Base-by-base conservation (phyloP, 345 rosid species). In the Raphanus sativus region DNA sequence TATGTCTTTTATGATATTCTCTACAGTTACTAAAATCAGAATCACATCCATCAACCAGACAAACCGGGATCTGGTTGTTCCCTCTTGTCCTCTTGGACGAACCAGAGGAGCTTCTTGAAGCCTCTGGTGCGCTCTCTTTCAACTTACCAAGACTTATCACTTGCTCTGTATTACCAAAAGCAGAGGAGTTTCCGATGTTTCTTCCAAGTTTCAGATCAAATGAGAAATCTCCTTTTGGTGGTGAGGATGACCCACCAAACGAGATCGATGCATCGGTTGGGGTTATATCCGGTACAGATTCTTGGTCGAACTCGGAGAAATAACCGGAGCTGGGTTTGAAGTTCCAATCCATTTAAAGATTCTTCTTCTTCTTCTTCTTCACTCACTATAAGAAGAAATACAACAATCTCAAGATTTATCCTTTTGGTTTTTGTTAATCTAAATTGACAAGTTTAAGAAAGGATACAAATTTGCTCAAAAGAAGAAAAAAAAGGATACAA, bases 1-100 rank as follows among this genome's bases (percentile, higher is more conserved):
- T 90, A 82, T 93, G 98, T 70, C 98, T 91, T 76, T 90, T 82
- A 66, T 90, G 92, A 81, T 92, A 92, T 77, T 89, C 94, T 66
- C 90, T 84, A 48, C 89, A 87, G 16, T 73, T 85, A 79, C 89
- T 89, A 70, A 92, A 91, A 83, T 92, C 91, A 0, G 89, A 78
- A 32, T 79, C 71, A 73, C 98, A 92, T 8, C 92, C 91, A 64
- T 92, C 96, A 7, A 89, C 96, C 4, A 88, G 89, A 86, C 98
- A 92, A 38, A 81, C 77, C 6, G 76, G 89, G 15, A 62, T 66
- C 79, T 85, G 91, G 59, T 74, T 77, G 55, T 16, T 65, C 4
- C 83, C 86, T 69, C 94, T 80, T 26, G 94, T 80, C 76, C 91
- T 90, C 85, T 92, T 92, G 4, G 81, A 63, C 34, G 89, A 80